Conservation (phyloP, 179 eudicot species). For the Beta corolliflora region DNA sequence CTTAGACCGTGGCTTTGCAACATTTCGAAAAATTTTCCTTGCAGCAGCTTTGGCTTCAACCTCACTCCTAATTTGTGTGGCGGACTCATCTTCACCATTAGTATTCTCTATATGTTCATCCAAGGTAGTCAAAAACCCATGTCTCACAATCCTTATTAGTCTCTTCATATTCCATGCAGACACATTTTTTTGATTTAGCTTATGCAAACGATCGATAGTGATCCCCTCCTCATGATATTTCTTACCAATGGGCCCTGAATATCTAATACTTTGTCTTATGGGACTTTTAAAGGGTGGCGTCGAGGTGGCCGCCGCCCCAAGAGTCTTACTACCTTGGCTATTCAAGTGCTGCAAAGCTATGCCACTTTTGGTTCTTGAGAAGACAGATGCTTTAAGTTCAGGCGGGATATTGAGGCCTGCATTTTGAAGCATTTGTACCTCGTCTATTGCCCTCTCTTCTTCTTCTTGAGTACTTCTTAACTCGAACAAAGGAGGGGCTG, state of each 20-base stretch:
- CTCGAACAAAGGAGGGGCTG: constrained; percentile 69
- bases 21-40: constrained; percentile 79
- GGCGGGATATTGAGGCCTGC: constrained; percentile 60
- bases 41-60: constrained; percentile 82
- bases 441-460: constrained; percentile 54
- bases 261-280: constrained; percentile 33
- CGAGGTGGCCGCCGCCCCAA: neutral
- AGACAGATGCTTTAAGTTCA: constrained; percentile 43
- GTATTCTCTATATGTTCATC: constrained; percentile 61
- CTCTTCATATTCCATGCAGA: constrained; percentile 94
- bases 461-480: constrained; percentile 42
- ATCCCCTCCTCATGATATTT: constrained; percentile 46
- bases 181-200: constrained; percentile 66
- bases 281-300: constrained; percentile 23
- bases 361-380: constrained; percentile 28
- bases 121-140: constrained; percentile 60
- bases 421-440: constrained; percentile 57
- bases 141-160: constrained; percentile 63
- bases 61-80: constrained; percentile 67
- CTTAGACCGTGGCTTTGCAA: constrained; percentile 64
- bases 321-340: neutral
- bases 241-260: constrained; percentile 44
- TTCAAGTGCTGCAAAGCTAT: neutral
- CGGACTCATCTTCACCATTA: constrained; percentile 52
- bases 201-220: constrained; percentile 66